Conservation (phyloP, 768 basidiomycete species). For the Suillus variegatus region DNA sequence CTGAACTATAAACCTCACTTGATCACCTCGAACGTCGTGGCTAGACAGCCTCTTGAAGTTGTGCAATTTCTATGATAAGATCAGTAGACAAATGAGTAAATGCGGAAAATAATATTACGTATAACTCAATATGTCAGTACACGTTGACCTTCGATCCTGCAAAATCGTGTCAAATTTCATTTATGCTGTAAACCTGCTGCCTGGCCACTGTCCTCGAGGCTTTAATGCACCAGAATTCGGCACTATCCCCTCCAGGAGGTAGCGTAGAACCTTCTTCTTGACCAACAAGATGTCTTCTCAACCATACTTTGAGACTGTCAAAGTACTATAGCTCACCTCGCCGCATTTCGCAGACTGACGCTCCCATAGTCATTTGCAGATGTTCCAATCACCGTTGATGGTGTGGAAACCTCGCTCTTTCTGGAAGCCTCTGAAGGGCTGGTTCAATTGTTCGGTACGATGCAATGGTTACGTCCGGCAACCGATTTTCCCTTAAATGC, state of each 20-base stretch:
- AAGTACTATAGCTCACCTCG: constrained; percentile 38
- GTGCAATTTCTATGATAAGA: background rate
- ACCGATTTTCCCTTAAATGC: constrained; percentile 13
- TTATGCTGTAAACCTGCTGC: constrained; percentile 1
- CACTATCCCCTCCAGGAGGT: constrained; percentile 8
- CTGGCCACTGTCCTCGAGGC: constrained; percentile 33
- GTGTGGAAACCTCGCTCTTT: constrained; percentile 81
- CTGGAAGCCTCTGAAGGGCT: constrained; percentile 89
- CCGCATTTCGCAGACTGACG: constrained; percentile 6
- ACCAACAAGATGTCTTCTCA: constrained; percentile 29
- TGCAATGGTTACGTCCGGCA: constrained; percentile 13
- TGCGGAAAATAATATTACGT: constrained; percentile 4
- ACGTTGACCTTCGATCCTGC: background rate
- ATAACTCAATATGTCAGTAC: background rate
- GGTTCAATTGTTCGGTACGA: constrained; percentile 67
- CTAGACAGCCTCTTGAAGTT: background rate
- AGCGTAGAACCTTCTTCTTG: constrained; percentile 10
- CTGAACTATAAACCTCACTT: background rate
- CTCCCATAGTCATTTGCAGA: constrained; percentile 77
- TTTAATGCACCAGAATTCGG: constrained; percentile 13
- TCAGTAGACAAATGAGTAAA: background rate
- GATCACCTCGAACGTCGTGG: background rate
- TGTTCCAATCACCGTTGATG: constrained; percentile 71
- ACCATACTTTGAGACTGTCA: constrained; percentile 71
- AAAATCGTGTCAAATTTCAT: constrained; percentile 4